Percentiles rank a stretch among this genome's conserved stretches.
Evolutionary conservation across 768 basidiomycete genomes (phyloP).

Genomic region (Lepiota brunneoincarnata): DNA sequence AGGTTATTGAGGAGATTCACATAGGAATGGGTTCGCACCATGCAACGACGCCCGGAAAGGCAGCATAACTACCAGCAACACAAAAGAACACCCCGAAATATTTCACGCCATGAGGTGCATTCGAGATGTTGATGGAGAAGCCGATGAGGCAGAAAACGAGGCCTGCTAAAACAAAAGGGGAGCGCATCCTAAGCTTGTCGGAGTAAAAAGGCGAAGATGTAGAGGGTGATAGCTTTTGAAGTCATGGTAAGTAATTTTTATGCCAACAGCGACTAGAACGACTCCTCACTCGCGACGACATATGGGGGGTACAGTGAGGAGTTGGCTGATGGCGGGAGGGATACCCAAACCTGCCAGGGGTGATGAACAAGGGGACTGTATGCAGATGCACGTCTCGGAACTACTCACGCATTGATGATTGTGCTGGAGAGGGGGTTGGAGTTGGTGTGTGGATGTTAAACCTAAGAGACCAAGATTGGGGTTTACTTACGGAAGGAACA

Average conservation of each 20-base stretch:
- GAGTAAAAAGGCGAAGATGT: conserved; percentile 55
- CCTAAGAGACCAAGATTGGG: background rate
- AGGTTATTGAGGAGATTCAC: background rate
- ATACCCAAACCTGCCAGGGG: conserved; percentile 54
- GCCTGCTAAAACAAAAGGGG: conserved; percentile 54
- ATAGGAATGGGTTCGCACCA: conserved; percentile 44
- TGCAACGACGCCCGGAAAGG: conserved; percentile 56
- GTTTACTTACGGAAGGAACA: conserved; percentile 65
- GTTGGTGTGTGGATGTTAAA: background rate
- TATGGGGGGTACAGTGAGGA: conserved; percentile 72
- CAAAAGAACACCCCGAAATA: conserved; percentile 74
- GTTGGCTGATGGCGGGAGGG: conserved; percentile 51
- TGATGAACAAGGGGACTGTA: background rate
- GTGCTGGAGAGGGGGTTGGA: conserved; percentile 33
- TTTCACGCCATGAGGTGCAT: conserved; percentile 49
- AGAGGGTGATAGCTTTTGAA: conserved; percentile 49
- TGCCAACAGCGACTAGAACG: background rate
- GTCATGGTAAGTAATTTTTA: background rate
- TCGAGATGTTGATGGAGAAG: conserved; percentile 62
- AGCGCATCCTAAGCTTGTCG: conserved; percentile 53
- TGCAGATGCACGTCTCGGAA: background rate
- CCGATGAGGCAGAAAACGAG: conserved; percentile 52
- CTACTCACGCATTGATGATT: conserved; percentile 50
- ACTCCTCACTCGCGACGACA: conserved; percentile 52
- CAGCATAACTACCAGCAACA: conserved; percentile 60